Base-by-base conservation (phyloP, 2,329 filamentous ascomycete genomes). In the Coniochaeta sp. region DNA sequence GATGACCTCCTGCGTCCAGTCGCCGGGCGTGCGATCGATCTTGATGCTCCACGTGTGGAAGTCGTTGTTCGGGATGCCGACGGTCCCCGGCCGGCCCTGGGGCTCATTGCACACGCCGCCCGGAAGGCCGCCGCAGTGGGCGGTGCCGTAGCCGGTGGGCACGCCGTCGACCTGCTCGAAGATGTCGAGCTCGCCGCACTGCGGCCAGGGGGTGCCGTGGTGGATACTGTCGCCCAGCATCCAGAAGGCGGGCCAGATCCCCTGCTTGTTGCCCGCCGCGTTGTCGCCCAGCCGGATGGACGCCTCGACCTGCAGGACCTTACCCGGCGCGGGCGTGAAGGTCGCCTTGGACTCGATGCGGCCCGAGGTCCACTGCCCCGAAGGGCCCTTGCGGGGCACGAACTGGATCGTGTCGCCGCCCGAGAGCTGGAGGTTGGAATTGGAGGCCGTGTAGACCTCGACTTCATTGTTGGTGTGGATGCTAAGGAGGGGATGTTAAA, bases 221-320 rank as follows among this genome's bases (percentile, higher is more conserved):
- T 79, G 77, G 59, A 80, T 72, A 12, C 75, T 68, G 57, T 83
- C 75, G 44, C 82, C 81, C 17, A 85, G 73, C 62, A 83, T 73
- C 82, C 81, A 85, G 65, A 84, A 84, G 0, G 82, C 82, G 0
- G 82, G 81, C 82, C 82, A 85, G 57, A 85, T 73, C 4, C 83
- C 83, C 64, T 82, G 74, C 69, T 83, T 81, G 50, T 69, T 67
- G 22, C 57, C 56, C 19, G 59, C 38, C 1, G 68, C 47, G 68
- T 77, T 77, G 61, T 65, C 65, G 14, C 79, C 83, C 55, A 83
- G 73, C 38, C 80, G 77, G 54, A 85, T 70, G 26, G 69, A 68
- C 4, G 77, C 75, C 61, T 83, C 77, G 30, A 80, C 71, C 44
- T 75, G 70, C 24, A 79, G 83, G 32, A 78, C 65, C 61, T 75